Evolutionary conservation across 2,329 filamentous ascomycete species (phyloP).

Genomic region (Phaeophleospora eucalypticola): DNA sequence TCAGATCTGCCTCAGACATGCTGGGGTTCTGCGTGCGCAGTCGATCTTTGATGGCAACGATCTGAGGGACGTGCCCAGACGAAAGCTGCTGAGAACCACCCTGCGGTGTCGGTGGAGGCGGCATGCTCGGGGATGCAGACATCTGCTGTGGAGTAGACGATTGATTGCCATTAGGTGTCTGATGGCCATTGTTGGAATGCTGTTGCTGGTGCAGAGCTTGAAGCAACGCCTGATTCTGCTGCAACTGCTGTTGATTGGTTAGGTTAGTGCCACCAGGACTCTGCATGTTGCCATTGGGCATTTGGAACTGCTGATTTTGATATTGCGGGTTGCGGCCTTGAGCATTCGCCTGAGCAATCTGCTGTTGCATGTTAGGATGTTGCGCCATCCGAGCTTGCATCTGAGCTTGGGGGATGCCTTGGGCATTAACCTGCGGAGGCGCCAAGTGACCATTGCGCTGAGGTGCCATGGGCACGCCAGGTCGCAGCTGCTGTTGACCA

Average conservation of each 20-base stretch:
- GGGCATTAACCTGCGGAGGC: conserved; percentile 49
- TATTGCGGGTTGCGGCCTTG: conserved; percentile 28
- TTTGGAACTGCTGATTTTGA: conserved; percentile 25
- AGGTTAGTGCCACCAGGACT: conserved; percentile 29
- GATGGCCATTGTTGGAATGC: conserved; percentile 17
- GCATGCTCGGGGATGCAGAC: conserved; percentile 35
- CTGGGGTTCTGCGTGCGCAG: conserved; percentile 51
- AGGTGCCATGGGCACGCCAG: conserved; percentile 45
- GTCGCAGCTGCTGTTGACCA: conserved; percentile 35
- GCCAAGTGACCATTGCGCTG: conserved; percentile 44
- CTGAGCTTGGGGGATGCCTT: conserved; percentile 62
- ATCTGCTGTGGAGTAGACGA: conserved; percentile 24
- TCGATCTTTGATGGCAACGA: conserved; percentile 51
- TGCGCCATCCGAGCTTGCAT: conserved; percentile 27
- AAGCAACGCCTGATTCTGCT: conserved; percentile 30
- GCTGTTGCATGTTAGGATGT: conserved; percentile 18
- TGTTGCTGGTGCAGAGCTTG: conserved; percentile 27
- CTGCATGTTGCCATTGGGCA: conserved; percentile 27
- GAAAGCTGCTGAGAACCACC: conserved; percentile 43
- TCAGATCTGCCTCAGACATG: conserved; percentile 52
- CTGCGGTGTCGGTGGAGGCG: conserved; percentile 34
- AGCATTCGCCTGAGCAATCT: conserved; percentile 24
- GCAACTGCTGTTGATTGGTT: conserved; percentile 32
- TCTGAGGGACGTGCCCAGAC: conserved; percentile 52
- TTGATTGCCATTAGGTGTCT: conserved; percentile 10